phyloP scores from a whole-genome alignment of 169 alveolate genomes.

The Cryptosporidium sp. region DNA sequence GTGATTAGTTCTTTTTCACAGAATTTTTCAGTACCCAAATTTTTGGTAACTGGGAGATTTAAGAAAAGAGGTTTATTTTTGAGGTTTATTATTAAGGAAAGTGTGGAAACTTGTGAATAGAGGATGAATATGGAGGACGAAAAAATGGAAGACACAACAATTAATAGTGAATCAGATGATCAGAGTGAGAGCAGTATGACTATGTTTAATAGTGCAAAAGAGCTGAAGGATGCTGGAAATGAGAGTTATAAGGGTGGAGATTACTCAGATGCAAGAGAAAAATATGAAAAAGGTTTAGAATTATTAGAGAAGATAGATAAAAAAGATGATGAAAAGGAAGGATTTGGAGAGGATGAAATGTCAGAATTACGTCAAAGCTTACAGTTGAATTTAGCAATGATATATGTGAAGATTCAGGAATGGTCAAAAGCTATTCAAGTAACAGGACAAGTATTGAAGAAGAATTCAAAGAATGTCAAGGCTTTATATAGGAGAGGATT shows the following conservation, averaged over 20 bases:
- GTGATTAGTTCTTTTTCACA: neutral
- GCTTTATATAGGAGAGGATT: constrained; percentile 78
- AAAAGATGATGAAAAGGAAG: constrained; percentile 43
- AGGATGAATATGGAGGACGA: constrained; percentile 32
- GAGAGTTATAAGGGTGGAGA: constrained; percentile 22
- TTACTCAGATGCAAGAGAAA: constrained; percentile 34
- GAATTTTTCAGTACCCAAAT: neutral
- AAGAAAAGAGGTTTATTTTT: neutral
- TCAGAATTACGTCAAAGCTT: constrained; percentile 76
- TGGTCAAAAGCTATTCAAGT: constrained; percentile 78
- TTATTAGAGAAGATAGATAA: constrained; percentile 32
- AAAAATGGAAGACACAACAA: constrained; percentile 48
- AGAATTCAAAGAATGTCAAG: constrained; percentile 77
- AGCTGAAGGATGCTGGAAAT: constrained; percentile 44
- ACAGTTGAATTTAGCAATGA: constrained; percentile 76
- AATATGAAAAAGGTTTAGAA: constrained; percentile 55
- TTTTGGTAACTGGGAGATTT: neutral
- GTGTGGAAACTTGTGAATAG: neutral
- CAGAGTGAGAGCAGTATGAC: constrained; percentile 27
- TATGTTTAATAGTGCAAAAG: constrained; percentile 4
- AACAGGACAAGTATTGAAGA: constrained; percentile 77
- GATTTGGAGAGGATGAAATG: neutral
- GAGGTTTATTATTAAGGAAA: neutral
- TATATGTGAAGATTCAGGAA: constrained; percentile 77
- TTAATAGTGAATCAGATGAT: constrained; percentile 57